Evolutionary conservation across 1,284 basidiomycete genomes (phyloP), one percentile per base, ranked within the genome.

Genomic region (Rhodotorula sp.): DNA sequence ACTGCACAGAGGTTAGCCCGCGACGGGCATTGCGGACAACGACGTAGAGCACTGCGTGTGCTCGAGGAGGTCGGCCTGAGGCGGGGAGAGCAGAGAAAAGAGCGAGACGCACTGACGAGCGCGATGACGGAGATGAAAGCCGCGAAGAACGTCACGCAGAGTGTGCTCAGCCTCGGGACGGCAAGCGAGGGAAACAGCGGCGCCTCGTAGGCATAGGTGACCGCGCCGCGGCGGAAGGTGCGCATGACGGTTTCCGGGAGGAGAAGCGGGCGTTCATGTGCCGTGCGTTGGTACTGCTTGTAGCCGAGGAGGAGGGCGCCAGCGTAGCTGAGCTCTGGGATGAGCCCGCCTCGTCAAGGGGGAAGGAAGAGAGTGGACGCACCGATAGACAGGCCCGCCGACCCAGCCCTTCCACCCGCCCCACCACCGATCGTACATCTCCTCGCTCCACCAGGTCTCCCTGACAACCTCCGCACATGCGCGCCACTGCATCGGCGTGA

Each of bases 321-420:
- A 0, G 63, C 62, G 44, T 72, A 74, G 17, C 72, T 74, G 50
- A 10, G 58, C 25, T 29, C 13, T 1, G 15, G 37, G 5, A 29
- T 21, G 15, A 37, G 15, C 0, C 13, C 25, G 41, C 19, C 41
- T 1, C 5, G 27, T 17, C 29, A 2, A 2, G 8, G 21, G 12
- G 34, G 48, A 36, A 32, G 37, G 10, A 12, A 12, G 22, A 19
- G 3, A 3, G 27, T 6, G 19, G 17, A 22, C 59, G 39, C 34
- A 71, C 64, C 67, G 67, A 56, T 61, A 74, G 4, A 74, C 60
- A 0, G 74, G 74, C 13, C 74, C 74, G 6, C 74, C 74, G 4
- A 55, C 29, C 74, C 74, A 76, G 41, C 64, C 61, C 29, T 41
- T 59, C 70, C 66, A 70, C 7, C 64, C 44, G 6, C 19, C 25